A percentile compares a stretch with the other conserved stretches of the same genome.
Conservation (phyloP, 192 early-diverging fungal species). For the Backusella morwellensis region DNA sequence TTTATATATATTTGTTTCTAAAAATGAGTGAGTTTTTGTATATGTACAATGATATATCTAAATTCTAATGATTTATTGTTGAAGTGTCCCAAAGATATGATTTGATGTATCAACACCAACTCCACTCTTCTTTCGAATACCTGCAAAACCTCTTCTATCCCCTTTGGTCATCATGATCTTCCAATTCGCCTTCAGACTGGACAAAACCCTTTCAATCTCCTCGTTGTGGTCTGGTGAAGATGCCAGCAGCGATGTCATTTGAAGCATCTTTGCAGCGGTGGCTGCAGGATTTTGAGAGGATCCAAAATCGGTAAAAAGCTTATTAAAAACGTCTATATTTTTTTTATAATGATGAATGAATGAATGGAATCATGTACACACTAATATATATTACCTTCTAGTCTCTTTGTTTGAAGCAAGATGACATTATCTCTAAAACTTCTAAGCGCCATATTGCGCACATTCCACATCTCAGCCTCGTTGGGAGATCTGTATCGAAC, state of each 20-base stretch:
- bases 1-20: neutral
- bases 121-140: slow-evolving; percentile 24
- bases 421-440: slow-evolving; percentile 69
- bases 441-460: slow-evolving; percentile 59
- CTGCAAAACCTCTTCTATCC: slow-evolving; percentile 54
- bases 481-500: slow-evolving; percentile 31
- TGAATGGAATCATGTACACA: neutral
- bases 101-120: neutral
- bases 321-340: slow-evolving; percentile 56
- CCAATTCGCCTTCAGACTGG: slow-evolving; percentile 53
- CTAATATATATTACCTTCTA: slow-evolving; percentile 51
- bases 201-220: slow-evolving; percentile 50
- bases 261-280: slow-evolving; percentile 64
- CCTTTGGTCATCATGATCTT: slow-evolving; percentile 54
- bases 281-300: slow-evolving; percentile 61
- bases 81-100: slow-evolving; percentile 18
- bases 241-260: slow-evolving; percentile 68
- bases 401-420: slow-evolving; percentile 54
- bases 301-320: slow-evolving; percentile 63
- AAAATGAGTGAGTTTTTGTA: neutral
- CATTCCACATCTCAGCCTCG: slow-evolving; percentile 51
- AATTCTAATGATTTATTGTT: neutral
- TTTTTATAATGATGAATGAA: neutral
- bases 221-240: slow-evolving; percentile 49
- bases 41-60: neutral